A percentile compares a stretch with the other conserved stretches of the same genome.
Evolutionary conservation across 768 basidiomycete species (phyloP).

Genomic region (Macrolepiota fuliginosa): DNA sequence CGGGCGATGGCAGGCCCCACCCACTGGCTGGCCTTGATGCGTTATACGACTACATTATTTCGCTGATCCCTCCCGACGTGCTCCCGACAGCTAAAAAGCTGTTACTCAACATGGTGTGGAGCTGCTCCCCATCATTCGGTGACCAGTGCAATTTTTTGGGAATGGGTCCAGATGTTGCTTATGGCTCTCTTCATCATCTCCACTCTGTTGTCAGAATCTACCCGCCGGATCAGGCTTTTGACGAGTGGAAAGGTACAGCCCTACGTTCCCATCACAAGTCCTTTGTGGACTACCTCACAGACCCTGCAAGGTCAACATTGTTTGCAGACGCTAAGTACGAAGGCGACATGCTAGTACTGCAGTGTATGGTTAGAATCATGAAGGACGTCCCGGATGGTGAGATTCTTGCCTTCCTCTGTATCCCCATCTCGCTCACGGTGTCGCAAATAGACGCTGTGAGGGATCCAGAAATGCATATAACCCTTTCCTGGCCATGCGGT

Average conservation of each 20-base stretch:
- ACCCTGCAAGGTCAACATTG: not conserved
- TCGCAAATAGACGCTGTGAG: no score
- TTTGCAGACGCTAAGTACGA: no score
- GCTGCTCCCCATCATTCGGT: not conserved
- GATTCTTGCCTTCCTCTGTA: no score
- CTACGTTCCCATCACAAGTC: not conserved
- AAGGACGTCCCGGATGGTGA: no score
- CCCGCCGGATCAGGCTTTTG: not conserved
- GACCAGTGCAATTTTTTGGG: not conserved
- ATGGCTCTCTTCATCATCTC: not conserved
- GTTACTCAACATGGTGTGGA: not conserved
- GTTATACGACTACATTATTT: slow-evolving; percentile 2
- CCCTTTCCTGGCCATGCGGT: no score
- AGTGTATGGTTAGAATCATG: no score
- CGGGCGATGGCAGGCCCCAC: not conserved
- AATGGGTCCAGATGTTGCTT: not conserved
- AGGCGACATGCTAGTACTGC: no score
- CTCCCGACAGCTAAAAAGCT: not conserved
- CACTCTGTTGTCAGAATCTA: not conserved
- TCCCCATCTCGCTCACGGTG: no score
- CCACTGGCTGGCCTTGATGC: slow-evolving; percentile 6
- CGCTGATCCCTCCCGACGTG: not conserved
- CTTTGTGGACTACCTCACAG: not conserved
- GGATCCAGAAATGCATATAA: no score
- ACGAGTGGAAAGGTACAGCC: no score